phyloP scores from a whole-genome alignment of 2,329 filamentous ascomycete genomes.

The Aspergillus novoparasiticus region DNA sequence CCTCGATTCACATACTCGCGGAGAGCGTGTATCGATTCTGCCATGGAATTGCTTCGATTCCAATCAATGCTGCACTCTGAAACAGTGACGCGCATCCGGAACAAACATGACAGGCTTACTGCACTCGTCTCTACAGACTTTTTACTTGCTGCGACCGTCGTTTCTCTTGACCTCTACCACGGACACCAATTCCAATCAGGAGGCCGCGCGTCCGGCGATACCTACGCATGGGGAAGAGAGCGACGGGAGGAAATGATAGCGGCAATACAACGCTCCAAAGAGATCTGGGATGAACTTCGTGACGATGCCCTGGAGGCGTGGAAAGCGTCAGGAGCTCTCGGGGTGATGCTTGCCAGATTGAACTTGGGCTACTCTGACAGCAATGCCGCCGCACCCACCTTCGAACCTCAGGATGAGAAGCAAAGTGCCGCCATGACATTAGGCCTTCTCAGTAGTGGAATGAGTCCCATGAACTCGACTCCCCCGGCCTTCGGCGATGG shows the following conservation, averaged over 20 bases:
- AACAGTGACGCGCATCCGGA: constrained; percentile 70
- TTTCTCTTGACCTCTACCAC: constrained; percentile 80
- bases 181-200: constrained; percentile 37
- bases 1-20: constrained; percentile 82
- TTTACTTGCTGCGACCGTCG: constrained; percentile 79
- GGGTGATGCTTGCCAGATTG: constrained; percentile 81
- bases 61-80: constrained; percentile 76
- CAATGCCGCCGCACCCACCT: constrained; percentile 24
- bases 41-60: constrained; percentile 77
- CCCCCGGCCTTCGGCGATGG: constrained; percentile 33
- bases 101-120: constrained; percentile 76
- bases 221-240: constrained; percentile 51
- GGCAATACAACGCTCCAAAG: constrained; percentile 69
- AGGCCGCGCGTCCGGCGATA: constrained; percentile 39
- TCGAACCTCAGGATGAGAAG: constrained; percentile 57
- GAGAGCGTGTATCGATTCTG: constrained; percentile 80
- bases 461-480: constrained; percentile 51
- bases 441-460: constrained; percentile 67
- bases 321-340: constrained; percentile 80
- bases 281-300: constrained; percentile 78
- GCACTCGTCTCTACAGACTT: constrained; percentile 84
- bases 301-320: constrained; percentile 85
- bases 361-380: constrained; percentile 40
- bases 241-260: constrained; percentile 72
- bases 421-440: constrained; percentile 70